Percentiles rank a stretch among this genome's conserved stretches.
Evolutionary conservation across 139 green algal genomes (phyloP).

Genomic region (Monoraphidium neglectum): DNA sequence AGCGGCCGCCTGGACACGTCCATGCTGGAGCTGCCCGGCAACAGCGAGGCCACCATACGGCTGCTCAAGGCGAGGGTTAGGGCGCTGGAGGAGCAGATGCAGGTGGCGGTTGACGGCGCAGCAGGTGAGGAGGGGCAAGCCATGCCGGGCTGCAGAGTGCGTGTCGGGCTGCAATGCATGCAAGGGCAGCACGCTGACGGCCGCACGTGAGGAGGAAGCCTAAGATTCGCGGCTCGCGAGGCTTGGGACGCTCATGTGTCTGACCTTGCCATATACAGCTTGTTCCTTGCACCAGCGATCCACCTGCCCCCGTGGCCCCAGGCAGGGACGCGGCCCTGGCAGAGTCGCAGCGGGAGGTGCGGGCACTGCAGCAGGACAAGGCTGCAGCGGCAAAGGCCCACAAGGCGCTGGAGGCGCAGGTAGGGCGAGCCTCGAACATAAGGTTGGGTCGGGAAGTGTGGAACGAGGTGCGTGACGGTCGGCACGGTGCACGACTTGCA

Average conservation of each 20-base stretch:
- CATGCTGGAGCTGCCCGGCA: conserved; percentile 21
- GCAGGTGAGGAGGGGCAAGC: conserved; percentile 21
- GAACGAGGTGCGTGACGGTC: too few species aligned
- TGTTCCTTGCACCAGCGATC: background rate
- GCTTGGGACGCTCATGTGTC: too few species aligned
- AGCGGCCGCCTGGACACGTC: background rate
- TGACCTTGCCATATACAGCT: background rate
- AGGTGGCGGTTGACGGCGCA: conserved; percentile 7
- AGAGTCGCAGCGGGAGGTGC: conserved; percentile 32
- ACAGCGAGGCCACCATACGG: conserved; percentile 33
- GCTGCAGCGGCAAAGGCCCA: conserved; percentile 30
- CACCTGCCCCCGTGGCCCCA: background rate
- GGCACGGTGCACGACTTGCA: too few species aligned
- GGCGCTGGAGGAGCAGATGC: conserved; percentile 50
- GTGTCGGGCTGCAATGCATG: too few species aligned
- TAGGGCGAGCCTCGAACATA: background rate
- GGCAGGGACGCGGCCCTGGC: conserved; percentile 38
- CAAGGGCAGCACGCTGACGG: too few species aligned
- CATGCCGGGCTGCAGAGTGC: background rate
- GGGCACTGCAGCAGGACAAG: conserved; percentile 33
- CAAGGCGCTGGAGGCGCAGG: conserved; percentile 44
- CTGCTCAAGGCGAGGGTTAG: conserved; percentile 59
- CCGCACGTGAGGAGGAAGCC: too few species aligned
- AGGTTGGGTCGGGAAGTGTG: too few species aligned
- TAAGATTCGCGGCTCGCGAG: too few species aligned